Evolutionary conservation across 179 eudicot species (phyloP), one percentile per base, ranked within the genome.

Genomic region (Spergularia azorica): DNA sequence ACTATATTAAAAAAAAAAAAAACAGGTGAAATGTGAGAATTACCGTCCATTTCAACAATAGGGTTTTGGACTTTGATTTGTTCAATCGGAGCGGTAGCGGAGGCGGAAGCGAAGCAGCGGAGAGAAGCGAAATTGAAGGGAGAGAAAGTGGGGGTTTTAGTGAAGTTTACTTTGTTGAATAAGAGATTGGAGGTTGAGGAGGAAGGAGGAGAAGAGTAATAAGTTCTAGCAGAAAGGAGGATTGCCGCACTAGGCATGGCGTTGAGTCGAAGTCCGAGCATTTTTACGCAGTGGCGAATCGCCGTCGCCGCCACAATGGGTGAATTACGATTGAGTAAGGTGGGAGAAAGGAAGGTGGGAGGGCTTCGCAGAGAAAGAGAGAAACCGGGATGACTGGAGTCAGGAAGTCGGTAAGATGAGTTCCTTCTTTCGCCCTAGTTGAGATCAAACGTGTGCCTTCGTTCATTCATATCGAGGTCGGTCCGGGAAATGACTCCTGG

Each of bases 21-120:
- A 68, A 1, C 32, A 5, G n/a, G 9, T 1, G 39, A 63, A 3
- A 9, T 0, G 3, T 10, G n/a, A 5, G 13, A 15, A 15, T 61
- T 87, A 95, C 99, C 99, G 68, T 95, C 99, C 99, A 95, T 95
- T 79, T 95, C 99, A 57, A 95, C 99, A 21, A 95, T 84, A 21
- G 99, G 99, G 75, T 91, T 93, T 13, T 80, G 86, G 13, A 95
- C 99, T 76, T 83, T 80, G 65, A 95, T 67, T 75, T 89, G 93
- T 13, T 85, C 84, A 46, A 81, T 6, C 18, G 86, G 48, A 18
- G 74, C 43, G 9, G 86, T 62, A 75, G 85, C 62, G 11, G 84
- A 57, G 11, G 84, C 67, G 17, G 82, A 68, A 20, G 84, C 84
- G 77, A 90, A 89, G 88, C 97, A 90, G 5, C 98, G 93, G 26